A percentile compares a stretch with the other conserved stretches of the same genome.
Evolutionary conservation across 352 stramenopile species (phyloP).

Genomic region (Blastocystis hominis): DNA sequence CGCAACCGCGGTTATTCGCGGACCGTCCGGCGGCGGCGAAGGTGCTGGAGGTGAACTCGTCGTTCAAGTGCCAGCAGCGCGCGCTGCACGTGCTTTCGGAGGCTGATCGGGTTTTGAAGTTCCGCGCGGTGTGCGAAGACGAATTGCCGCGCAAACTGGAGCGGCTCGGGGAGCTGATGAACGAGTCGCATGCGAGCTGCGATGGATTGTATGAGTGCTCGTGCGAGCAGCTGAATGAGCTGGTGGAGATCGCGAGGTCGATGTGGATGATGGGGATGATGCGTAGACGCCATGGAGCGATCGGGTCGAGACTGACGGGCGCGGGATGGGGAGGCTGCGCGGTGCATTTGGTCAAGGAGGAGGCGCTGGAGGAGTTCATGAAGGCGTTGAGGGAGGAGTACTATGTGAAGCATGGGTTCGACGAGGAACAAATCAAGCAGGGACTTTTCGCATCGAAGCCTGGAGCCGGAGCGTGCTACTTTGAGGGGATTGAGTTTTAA

Average conservation of each 20-base stretch:
- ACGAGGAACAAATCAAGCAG: conserved; percentile 59
- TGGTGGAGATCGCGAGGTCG: conserved; percentile 65
- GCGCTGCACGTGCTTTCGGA: conserved; percentile 70
- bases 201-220: conserved; percentile 71
- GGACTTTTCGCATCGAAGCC: conserved; percentile 50
- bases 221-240: conserved; percentile 67
- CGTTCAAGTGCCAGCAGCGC: conserved; percentile 67
- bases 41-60: conserved; percentile 61
- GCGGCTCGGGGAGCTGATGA: conserved; percentile 69
- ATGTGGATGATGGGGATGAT: neutral
- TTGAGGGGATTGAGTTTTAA: neutral
- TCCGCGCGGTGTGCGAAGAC: conserved; percentile 61
- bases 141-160: neutral
- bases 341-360: conserved; percentile 66
- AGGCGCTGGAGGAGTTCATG: conserved; percentile 63
- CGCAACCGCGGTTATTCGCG: conserved; percentile 17
- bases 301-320: conserved; percentile 70
- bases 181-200: conserved; percentile 68
- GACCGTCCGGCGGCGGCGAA: conserved; percentile 52
- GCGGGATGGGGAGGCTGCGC: conserved; percentile 74
- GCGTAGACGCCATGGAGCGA: conserved; percentile 61
- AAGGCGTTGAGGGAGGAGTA: conserved; percentile 61
- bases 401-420: conserved; percentile 61
- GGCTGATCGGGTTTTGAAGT: conserved; percentile 66
- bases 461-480: conserved; percentile 30